Conservation (phyloP, 768 basidiomycete genomes). For the Trametes sanguinea region DNA sequence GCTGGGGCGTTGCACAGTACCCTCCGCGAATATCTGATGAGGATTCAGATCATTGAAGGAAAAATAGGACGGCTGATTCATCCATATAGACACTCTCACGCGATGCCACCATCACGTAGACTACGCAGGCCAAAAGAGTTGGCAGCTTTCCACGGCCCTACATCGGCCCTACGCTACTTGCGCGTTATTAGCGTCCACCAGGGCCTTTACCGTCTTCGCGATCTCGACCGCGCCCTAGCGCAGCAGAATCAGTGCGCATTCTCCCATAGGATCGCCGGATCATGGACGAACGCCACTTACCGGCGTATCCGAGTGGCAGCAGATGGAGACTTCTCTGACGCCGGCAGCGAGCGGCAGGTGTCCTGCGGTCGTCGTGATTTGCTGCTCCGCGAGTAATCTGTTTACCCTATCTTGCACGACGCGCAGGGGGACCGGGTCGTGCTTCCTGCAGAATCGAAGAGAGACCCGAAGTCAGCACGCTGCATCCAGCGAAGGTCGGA, state of each 20-base stretch:
- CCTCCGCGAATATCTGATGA: too few species aligned
- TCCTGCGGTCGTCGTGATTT: constrained; percentile 51
- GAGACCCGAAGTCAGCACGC: neutral
- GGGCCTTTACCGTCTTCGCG: constrained; percentile 49
- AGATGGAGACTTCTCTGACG: constrained; percentile 57
- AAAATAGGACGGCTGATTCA: too few species aligned
- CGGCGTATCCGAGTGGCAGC: constrained; percentile 66
- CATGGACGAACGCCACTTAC: constrained; percentile 32
- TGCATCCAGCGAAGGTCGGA: neutral
- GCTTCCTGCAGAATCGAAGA: constrained; percentile 41
- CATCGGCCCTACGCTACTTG: neutral
- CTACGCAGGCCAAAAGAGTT: neutral
- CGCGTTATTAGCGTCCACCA: constrained; percentile 57
- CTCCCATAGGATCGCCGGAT: neutral
- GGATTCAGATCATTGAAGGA: too few species aligned
- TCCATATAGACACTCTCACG: too few species aligned
- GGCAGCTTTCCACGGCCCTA: neutral
- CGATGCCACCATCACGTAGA: neutral
- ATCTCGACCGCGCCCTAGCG: constrained; percentile 54
- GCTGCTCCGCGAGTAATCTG: constrained; percentile 43
- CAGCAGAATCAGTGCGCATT: neutral
- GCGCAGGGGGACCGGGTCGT: constrained; percentile 47
- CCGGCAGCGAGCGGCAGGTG: constrained; percentile 46
- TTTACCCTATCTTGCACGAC: constrained; percentile 48
- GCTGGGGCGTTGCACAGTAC: too few species aligned